Evolutionary conservation across 140 eudicot species (phyloP).

Genomic region (Senecio squalidus): DNA sequence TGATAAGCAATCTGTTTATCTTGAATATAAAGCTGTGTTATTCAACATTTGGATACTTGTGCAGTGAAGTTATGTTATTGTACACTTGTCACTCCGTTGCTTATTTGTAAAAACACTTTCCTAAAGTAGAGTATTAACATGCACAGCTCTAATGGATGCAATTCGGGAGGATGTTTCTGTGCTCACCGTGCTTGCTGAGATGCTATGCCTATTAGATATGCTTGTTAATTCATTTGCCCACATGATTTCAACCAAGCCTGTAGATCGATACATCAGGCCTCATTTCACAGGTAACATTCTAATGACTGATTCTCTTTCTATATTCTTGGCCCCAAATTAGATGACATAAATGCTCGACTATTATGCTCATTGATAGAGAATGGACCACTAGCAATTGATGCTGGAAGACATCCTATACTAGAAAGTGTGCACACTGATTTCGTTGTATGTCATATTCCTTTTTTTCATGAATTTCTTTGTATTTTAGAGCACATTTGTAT

Average conservation of each 20-base stretch:
- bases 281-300: slow-evolving; percentile 62
- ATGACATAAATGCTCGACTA: slow-evolving; percentile 3
- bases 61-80: slow-evolving; percentile 8
- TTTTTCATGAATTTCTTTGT: slow-evolving; percentile 12
- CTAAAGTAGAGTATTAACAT: slow-evolving; percentile 3
- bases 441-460: slow-evolving; percentile 51
- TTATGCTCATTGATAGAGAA: slow-evolving; percentile 42
- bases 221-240: slow-evolving; percentile 96
- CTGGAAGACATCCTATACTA: slow-evolving; percentile 94
- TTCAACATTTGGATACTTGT: slow-evolving; percentile 13
- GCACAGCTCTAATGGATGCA: slow-evolving; percentile 86
- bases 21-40: neutral
- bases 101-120: slow-evolving; percentile 9
- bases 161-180: slow-evolving; percentile 89
- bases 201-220: slow-evolving; percentile 93
- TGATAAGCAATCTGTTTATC: neutral
- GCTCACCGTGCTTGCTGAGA: slow-evolving; percentile 91
- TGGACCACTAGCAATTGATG: slow-evolving; percentile 97
- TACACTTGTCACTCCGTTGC: slow-evolving; percentile 3
- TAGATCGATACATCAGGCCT: slow-evolving; percentile 87
- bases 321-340: slow-evolving; percentile 7
- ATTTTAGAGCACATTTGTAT: slow-evolving; percentile 5
- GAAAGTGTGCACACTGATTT: slow-evolving; percentile 90
- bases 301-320: neutral
- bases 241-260: slow-evolving; percentile 89